Percentiles rank a stretch among this genome's conserved stretches.
Evolutionary conservation across 2,329 filamentous ascomycete genomes (phyloP).

Genomic region (Diaporthe vaccinii): DNA sequence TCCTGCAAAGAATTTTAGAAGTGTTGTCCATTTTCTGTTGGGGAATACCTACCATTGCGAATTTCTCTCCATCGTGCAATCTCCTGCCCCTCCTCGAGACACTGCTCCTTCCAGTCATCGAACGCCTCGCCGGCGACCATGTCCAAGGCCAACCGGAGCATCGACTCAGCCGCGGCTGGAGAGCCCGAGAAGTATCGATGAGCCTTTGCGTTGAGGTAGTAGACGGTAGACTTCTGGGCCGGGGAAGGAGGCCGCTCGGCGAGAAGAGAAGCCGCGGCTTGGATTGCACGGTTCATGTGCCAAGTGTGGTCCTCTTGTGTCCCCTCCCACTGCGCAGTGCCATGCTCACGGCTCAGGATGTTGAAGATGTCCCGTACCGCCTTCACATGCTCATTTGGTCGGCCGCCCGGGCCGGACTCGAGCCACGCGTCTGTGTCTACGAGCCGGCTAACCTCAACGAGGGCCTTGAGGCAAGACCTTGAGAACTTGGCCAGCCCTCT

Average conservation of each 20-base stretch:
- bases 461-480: neutral
- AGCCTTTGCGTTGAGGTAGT: constrained; percentile 3
- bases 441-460: neutral
- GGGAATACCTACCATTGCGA: neutral
- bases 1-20: neutral
- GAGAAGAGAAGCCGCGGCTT: neutral
- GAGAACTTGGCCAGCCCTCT: neutral
- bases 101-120: constrained; percentile 5
- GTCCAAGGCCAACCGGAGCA: constrained; percentile 1
- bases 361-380: constrained; percentile 11
- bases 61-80: neutral
- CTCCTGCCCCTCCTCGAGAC: constrained; percentile 24
- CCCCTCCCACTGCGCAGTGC: neutral
- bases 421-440: neutral
- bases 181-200: neutral
- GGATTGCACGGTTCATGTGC: constrained; percentile 7
- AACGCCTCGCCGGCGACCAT: constrained; percentile 1
- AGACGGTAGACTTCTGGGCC: neutral
- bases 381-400: neutral
- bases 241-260: neutral
- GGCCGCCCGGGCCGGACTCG: neutral
- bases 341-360: neutral
- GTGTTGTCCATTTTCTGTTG: accelerated
- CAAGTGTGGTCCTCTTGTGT: constrained; percentile 2
- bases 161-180: neutral